Evolutionary conservation across 768 basidiomycete species (phyloP).

Genomic region (Podaxis sp.): DNA sequence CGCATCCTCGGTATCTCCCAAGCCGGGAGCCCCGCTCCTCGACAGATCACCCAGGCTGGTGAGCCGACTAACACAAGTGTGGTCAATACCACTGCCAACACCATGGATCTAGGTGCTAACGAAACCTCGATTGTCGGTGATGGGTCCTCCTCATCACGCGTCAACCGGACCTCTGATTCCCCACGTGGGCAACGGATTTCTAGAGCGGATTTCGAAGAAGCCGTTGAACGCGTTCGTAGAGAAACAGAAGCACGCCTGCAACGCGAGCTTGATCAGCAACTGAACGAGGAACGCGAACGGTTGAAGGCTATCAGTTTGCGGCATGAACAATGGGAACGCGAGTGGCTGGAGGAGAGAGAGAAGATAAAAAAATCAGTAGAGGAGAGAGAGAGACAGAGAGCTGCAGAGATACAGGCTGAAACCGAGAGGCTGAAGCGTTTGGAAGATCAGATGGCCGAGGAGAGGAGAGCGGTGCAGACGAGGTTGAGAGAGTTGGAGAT

Average conservation of each 20-base stretch:
- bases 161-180: neutral
- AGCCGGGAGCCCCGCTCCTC: neutral
- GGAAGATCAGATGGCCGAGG: neutral
- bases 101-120: neutral
- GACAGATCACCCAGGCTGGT: neutral
- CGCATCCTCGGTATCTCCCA: conserved; percentile 1
- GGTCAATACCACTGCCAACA: neutral
- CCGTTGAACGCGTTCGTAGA: neutral
- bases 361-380: neutral
- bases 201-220: neutral
- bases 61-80: neutral
- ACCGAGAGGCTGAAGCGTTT: neutral
- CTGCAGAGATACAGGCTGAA: neutral
- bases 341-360: neutral
- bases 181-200: neutral
- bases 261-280: neutral
- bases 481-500: neutral
- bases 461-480: neutral
- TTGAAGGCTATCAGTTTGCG: neutral
- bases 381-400: neutral
- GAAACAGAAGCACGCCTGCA: conserved; percentile 1
- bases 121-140: neutral
- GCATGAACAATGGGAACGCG: neutral
- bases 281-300: conserved; percentile 2
- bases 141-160: neutral